Evolutionary conservation across 2,329 filamentous ascomycete genomes (phyloP), one percentile per base, ranked within the genome.

Genomic region (Purpureocillium takamizusanense): DNA sequence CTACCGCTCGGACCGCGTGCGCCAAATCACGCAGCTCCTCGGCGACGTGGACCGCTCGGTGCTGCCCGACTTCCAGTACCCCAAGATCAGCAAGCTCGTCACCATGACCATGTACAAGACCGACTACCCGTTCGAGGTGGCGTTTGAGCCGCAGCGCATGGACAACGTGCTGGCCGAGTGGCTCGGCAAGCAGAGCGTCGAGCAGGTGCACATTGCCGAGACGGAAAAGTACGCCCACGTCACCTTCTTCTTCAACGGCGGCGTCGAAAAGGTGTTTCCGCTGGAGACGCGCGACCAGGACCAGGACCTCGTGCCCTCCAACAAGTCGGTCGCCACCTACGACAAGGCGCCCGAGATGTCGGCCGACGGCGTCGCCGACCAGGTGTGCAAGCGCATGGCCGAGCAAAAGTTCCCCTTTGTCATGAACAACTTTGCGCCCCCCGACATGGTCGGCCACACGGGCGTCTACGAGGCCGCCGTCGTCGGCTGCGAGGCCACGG

Each of bases 381-480:
- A 94, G 70, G 83, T 95, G 42, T 78, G 71, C 62, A 92, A 95
- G 73, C 81, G 89, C 42, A 82, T 98, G 49, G 76, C 64, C 18
- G 86, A 94, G 63, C 78, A 83, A 56, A 80, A 85, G 58, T 95
- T 89, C 67, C 88, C 92, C 57, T 97, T 98, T 59, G 74, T 98
- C 63, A 98, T 98, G 92, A 95, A 97, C 81, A 98, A 98, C 79
- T 97, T 98, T 66, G 92, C 92, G 31, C 92, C 92, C 31, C 92
- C 92, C 14, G 92, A 98, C 69, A 98, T 98, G 92, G 92, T 98
- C 48, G 92, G 92, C 51, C 92, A 98, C 71, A 98, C 92, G 10
- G 92, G 92, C 58, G 88, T 95, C 43, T 97, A 97, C 67, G 83
- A 97, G 53, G 90, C 92, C 23, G 92, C 92, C 41, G 81, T 98